A percentile compares a stretch with the other conserved stretches of the same genome.
These are phyloP conservation scores for Thraustotheca clavata DNA, from an alignment of 352 stramenopile species.

Conservation along the genomic window DNA sequence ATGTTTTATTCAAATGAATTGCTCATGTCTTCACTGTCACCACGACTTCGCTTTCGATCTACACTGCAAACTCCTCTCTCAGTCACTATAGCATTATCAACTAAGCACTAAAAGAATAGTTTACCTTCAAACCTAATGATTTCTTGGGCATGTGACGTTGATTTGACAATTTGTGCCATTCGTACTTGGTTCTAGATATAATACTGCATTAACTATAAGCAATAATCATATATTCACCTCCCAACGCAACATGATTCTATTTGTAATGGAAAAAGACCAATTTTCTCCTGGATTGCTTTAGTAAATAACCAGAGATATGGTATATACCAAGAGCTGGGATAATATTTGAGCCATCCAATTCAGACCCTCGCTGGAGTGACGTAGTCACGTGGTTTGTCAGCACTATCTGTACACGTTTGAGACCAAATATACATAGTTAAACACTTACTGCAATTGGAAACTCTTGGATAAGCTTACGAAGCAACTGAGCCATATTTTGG, in stretches of 20 bases:
- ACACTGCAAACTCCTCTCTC: not conserved
- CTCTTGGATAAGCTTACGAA: constrained; percentile 52
- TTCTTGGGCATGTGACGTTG: not conserved
- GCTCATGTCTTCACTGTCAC: not conserved
- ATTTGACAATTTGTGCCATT: constrained; percentile 13
- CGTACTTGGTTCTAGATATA: constrained; percentile 15
- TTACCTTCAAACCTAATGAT: not conserved
- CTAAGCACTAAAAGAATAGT: not conserved
- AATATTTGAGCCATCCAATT: constrained; percentile 26
- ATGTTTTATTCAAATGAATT: not conserved
- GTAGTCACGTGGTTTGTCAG: constrained; percentile 70
- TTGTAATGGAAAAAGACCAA: constrained; percentile 59
- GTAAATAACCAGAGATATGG: not conserved
- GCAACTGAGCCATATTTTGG: constrained; percentile 53
- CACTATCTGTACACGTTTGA: constrained; percentile 33
- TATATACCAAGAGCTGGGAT: constrained; percentile 29
- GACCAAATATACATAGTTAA: not conserved
- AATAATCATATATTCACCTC: constrained; percentile 41
- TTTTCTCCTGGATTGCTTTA: constrained; percentile 37
- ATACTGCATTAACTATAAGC: not conserved
- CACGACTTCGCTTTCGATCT: constrained; percentile 14
- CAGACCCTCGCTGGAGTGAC: constrained; percentile 9
- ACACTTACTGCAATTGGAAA: constrained; percentile 42
- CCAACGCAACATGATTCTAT: constrained; percentile 54
- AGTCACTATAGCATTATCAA: constrained; percentile 4